Evolutionary conservation across 1,284 basidiomycete species (phyloP).

Genomic region (Irpex sp.): DNA sequence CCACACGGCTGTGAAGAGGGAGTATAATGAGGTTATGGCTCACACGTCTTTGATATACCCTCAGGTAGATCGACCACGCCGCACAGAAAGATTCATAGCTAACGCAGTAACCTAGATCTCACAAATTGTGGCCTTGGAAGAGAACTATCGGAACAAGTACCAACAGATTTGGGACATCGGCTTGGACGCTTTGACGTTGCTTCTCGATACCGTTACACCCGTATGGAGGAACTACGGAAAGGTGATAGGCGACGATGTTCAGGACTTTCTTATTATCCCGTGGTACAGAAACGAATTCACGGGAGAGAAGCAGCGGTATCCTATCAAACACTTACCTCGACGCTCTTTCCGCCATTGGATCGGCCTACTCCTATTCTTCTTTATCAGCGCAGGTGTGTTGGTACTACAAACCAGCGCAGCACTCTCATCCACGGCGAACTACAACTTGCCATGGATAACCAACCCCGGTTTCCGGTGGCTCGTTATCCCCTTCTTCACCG

Average conservation of each 20-base stretch:
- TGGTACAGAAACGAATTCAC: slow-evolving; percentile 80
- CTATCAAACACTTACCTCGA: slow-evolving; percentile 50
- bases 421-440: slow-evolving; percentile 42
- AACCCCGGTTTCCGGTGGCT: slow-evolving; percentile 58
- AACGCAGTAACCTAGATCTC: slow-evolving; percentile 46
- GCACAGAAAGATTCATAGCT: neutral
- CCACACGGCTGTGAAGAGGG: slow-evolving; percentile 54
- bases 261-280: slow-evolving; percentile 75
- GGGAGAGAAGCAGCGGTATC: slow-evolving; percentile 66
- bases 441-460: slow-evolving; percentile 51
- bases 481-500: slow-evolving; percentile 55
- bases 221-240: slow-evolving; percentile 78
- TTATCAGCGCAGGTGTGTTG: slow-evolving; percentile 40
- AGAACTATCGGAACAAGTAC: slow-evolving; percentile 71
- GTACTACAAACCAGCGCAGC: slow-evolving; percentile 55
- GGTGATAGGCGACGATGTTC: slow-evolving; percentile 69
- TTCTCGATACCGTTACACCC: slow-evolving; percentile 69
- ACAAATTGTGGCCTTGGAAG: slow-evolving; percentile 61
- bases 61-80: slow-evolving; percentile 35
- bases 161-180: slow-evolving; percentile 75
- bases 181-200: slow-evolving; percentile 67
- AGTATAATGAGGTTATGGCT: slow-evolving; percentile 63
- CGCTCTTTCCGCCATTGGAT: slow-evolving; percentile 68
- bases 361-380: slow-evolving; percentile 49
- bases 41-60: slow-evolving; percentile 73